Evolutionary conservation across 73 alveolate species (phyloP), one percentile per base, ranked within the genome.

Genomic region (Stentor coeruleus): DNA sequence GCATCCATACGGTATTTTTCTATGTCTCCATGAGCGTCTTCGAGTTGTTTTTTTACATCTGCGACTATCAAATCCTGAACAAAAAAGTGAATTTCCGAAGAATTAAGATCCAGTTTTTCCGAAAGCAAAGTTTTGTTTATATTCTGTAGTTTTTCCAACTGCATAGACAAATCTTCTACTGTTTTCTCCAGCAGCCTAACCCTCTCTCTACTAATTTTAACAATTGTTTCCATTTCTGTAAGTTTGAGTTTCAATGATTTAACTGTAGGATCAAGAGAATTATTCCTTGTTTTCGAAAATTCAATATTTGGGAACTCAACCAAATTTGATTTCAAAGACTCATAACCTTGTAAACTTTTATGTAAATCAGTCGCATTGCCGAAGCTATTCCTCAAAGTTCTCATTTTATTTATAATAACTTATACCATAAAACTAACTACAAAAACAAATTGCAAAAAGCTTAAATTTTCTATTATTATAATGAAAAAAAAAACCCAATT

Each of bases 1-100:
- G 79, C 79, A 11, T 66, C 79, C 42, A 66, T 20, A 20, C 79
- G n/a, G 79, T 66, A 20, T 66, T 66, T 66, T 66, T 66, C 79
- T 20, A 66, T 31, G 26, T 66, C 79, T 14, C n/a, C 39, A 11
- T 66, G 79, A 31, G 40, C 14, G 26, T 66, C 79, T 66, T 20
- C 37, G 0, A 66, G 41, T 66, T 66, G 40, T 66, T 66, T 66
- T 66, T 66, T 66, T 20, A 66, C 11, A 33, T 66, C 79, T 3
- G 36, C 39, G 2, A 66, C 79, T 20, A 66, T 66, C 2, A 66
- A 15, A 1, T 66, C 79, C 39, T 66, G 79, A 20, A 66, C 36
- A 20, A 66, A 20, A 66, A 28, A 66, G 39, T 33, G 36, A 26
- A 66, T 66, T 20, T 66, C 79, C 33, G 37, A 26, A 66, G 79